phyloP scores from a whole-genome alignment of 1,139 yeast genomes.

The Pichia sorboxylosa region DNA sequence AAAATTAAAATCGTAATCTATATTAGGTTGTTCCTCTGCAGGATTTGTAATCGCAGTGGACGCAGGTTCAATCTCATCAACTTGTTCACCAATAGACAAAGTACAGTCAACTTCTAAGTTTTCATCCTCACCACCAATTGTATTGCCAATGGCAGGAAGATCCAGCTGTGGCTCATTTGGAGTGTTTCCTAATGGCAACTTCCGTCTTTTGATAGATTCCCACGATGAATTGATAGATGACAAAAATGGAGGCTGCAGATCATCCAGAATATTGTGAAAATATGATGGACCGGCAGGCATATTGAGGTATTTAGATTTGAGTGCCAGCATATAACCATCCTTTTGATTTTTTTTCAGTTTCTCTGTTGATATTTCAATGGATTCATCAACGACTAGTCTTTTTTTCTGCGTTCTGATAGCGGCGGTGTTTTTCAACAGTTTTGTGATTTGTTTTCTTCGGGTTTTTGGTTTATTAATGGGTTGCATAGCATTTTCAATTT shows the following conservation, averaged over 20 bases:
- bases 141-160: background rate
- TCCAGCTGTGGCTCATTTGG: background rate
- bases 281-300: background rate
- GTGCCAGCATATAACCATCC: slow-evolving; percentile 10
- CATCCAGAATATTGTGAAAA: slow-evolving; percentile 1
- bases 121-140: background rate
- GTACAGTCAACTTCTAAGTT: background rate
- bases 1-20: slow-evolving; percentile 1
- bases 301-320: background rate
- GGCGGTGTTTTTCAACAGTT: slow-evolving; percentile 17
- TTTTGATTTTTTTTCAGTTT: slow-evolving; percentile 16
- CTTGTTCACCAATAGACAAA: background rate
- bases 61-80: background rate
- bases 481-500: slow-evolving; percentile 1
- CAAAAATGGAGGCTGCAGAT: slow-evolving; percentile 7
- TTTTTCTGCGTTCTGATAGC: slow-evolving; percentile 25
- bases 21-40: background rate
- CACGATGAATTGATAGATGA: slow-evolving; percentile 9
- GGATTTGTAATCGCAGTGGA: slow-evolving; percentile 1
- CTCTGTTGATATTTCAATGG: slow-evolving; percentile 19
- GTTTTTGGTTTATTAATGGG: slow-evolving; percentile 2
- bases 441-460: slow-evolving; percentile 4
- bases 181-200: slow-evolving; percentile 4
- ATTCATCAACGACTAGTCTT: slow-evolving; percentile 17
- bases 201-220: slow-evolving; percentile 11